A percentile compares a stretch with the other conserved stretches of the same genome.
Evolutionary conservation across 306 rosid genomes (phyloP).

Genomic region (Pyrus pyrifolia): DNA sequence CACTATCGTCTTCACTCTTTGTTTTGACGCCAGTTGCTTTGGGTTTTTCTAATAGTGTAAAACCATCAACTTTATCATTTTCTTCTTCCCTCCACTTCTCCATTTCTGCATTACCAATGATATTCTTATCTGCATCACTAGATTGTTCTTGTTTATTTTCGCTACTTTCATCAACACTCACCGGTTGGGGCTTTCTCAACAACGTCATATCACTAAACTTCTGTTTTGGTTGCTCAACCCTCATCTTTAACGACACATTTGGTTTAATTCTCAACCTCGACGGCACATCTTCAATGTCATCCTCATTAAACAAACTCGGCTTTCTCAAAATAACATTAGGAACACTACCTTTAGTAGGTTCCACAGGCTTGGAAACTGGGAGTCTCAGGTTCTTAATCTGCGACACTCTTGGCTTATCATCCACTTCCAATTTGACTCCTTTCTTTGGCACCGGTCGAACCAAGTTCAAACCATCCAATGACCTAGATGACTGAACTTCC

Average conservation of each 20-base stretch:
- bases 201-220: slow-evolving; percentile 73
- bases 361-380: slow-evolving; percentile 24
- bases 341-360: slow-evolving; percentile 36
- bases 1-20: slow-evolving; percentile 4
- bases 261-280: slow-evolving; percentile 62
- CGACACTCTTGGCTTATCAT: slow-evolving; percentile 31
- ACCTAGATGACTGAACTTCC: slow-evolving; percentile 29
- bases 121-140: slow-evolving; percentile 19
- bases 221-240: slow-evolving; percentile 37
- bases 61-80: slow-evolving; percentile 21
- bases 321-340: slow-evolving; percentile 85
- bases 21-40: slow-evolving; percentile 12
- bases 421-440: slow-evolving; percentile 37
- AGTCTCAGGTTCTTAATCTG: slow-evolving; percentile 44
- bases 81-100: slow-evolving; percentile 29
- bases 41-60: slow-evolving; percentile 49
- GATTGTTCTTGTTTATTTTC: slow-evolving; percentile 26
- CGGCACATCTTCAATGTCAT: slow-evolving; percentile 27
- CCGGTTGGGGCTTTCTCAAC: slow-evolving; percentile 69
- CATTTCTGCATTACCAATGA: slow-evolving; percentile 24
- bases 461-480: slow-evolving; percentile 55
- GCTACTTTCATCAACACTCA: slow-evolving; percentile 17
- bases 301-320: slow-evolving; percentile 44
- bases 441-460: slow-evolving; percentile 61
- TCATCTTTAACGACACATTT: slow-evolving; percentile 58